Evolutionary conservation across 2,329 filamentous ascomycete genomes (phyloP).

Genomic region (Penicillium sp.): DNA sequence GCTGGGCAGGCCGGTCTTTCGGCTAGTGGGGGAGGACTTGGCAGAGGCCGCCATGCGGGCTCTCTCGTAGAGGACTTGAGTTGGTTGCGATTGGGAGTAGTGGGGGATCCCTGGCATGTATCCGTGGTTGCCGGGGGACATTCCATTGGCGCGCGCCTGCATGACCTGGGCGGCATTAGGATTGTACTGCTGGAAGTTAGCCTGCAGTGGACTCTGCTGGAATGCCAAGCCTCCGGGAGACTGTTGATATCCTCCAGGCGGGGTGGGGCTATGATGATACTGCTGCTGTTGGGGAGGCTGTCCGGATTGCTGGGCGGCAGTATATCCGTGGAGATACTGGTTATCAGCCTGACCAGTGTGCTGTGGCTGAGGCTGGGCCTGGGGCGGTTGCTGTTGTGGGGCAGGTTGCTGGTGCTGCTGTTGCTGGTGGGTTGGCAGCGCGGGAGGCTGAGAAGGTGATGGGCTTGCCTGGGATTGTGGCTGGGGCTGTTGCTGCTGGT

Average conservation of each 20-base stretch:
- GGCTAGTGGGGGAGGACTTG: slow-evolving; percentile 60
- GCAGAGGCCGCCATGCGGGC: slow-evolving; percentile 62
- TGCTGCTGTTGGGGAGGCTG: slow-evolving; percentile 37
- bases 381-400: slow-evolving; percentile 19
- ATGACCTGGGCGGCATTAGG: slow-evolving; percentile 41
- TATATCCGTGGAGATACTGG: slow-evolving; percentile 44
- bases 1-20: slow-evolving; percentile 59
- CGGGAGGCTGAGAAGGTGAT: slow-evolving; percentile 33
- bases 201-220: slow-evolving; percentile 49
- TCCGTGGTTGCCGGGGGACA: slow-evolving; percentile 46
- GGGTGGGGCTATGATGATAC: slow-evolving; percentile 45
- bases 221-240: slow-evolving; percentile 43
- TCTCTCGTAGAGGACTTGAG: slow-evolving; percentile 63
- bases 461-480: slow-evolving; percentile 32
- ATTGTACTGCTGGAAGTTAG: slow-evolving; percentile 51
- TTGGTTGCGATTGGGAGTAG: slow-evolving; percentile 56
- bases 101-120: slow-evolving; percentile 55
- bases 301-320: slow-evolving; percentile 39
- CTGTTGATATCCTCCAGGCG: slow-evolving; percentile 43
- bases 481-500: slow-evolving; percentile 41
- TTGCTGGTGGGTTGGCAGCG: slow-evolving; percentile 35
- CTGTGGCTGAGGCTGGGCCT: slow-evolving; percentile 29
- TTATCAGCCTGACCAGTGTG: slow-evolving; percentile 36
- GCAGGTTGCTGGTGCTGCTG: slow-evolving; percentile 17
- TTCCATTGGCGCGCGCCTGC: slow-evolving; percentile 41